Evolutionary conservation across 2,329 filamentous ascomycete species (phyloP).

Genomic region (Ceratocystis cacaofunesta): DNA sequence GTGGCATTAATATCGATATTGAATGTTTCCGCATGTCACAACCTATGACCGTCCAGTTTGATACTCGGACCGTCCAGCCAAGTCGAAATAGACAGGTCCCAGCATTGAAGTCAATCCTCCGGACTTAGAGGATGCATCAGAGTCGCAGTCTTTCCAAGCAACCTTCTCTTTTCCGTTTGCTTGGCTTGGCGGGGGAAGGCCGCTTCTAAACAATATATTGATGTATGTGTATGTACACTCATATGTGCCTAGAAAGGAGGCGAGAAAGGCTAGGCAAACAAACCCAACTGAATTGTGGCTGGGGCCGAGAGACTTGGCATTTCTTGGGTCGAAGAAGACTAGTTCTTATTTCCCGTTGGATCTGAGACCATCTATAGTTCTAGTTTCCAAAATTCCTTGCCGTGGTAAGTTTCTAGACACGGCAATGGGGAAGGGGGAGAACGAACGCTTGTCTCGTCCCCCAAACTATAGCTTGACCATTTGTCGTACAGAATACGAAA

Average conservation of each 20-base stretch:
- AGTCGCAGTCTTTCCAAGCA: neutral
- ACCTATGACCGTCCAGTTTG: too few relatives aligned
- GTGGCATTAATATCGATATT: too few relatives aligned
- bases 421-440: too few relatives aligned
- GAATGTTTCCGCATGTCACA: too few relatives aligned
- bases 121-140: neutral
- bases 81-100: too few relatives aligned
- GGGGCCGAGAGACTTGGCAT: neutral
- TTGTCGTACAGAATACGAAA: neutral
- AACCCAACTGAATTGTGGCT: neutral
- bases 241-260: neutral
- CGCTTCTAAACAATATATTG: neutral
- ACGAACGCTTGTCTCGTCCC: too few relatives aligned
- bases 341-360: neutral
- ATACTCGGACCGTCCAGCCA: too few relatives aligned
- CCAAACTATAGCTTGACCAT: neutral
- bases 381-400: neutral
- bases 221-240: neutral
- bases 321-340: neutral
- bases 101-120: neutral
- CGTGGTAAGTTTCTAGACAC: neutral
- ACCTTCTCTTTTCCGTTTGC: neutral
- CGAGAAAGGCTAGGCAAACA: neutral
- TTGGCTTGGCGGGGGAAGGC: neutral
- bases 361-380: neutral